A percentile compares a stretch with the other conserved stretches of the same genome.
Evolutionary conservation across 2,329 filamentous ascomycete genomes (phyloP).

Genomic region (Colletotrichum magnum): DNA sequence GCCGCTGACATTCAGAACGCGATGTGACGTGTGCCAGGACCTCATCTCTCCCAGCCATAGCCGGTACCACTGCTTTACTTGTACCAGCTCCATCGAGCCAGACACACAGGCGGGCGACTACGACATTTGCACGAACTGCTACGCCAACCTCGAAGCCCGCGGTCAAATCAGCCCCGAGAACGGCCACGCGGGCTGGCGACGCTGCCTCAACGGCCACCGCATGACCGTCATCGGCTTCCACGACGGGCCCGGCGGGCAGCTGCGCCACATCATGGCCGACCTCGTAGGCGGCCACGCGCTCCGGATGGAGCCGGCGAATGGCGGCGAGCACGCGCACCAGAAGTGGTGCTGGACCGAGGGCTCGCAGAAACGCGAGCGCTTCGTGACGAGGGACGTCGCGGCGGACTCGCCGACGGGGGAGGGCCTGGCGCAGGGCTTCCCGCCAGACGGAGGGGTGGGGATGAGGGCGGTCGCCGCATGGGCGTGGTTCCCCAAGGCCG

Average conservation of each 20-base stretch:
- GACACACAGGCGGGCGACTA: constrained; percentile 79
- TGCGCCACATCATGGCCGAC: constrained; percentile 77
- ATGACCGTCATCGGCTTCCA: constrained; percentile 87
- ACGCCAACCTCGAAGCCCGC: constrained; percentile 74
- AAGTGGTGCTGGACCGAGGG: constrained; percentile 67
- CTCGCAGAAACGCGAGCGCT: constrained; percentile 56
- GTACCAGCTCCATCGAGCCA: constrained; percentile 67
- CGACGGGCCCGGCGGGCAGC: constrained; percentile 75
- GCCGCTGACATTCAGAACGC: constrained; percentile 78
- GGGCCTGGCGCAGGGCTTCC: constrained; percentile 63
- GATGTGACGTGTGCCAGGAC: constrained; percentile 84
- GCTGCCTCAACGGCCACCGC: constrained; percentile 84
- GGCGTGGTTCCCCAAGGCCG: constrained; percentile 80
- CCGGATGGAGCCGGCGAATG: constrained; percentile 68
- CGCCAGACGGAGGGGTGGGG: constrained; percentile 82
- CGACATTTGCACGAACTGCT: constrained; percentile 87
- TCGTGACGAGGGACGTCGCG: constrained; percentile 67
- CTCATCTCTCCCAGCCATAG: constrained; percentile 78
- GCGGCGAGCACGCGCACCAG: constrained; percentile 52
- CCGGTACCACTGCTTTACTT: constrained; percentile 85
- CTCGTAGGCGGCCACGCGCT: constrained; percentile 83
- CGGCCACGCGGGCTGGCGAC: constrained; percentile 84
- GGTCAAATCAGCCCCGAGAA: constrained; percentile 81
- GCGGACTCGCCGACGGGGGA: constrained; percentile 55
- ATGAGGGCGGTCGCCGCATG: constrained; percentile 76